A percentile compares a stretch with the other conserved stretches of the same genome.
Conservation (phyloP, 352 stramenopile genomes). For the Phytophthora cryptogea region DNA sequence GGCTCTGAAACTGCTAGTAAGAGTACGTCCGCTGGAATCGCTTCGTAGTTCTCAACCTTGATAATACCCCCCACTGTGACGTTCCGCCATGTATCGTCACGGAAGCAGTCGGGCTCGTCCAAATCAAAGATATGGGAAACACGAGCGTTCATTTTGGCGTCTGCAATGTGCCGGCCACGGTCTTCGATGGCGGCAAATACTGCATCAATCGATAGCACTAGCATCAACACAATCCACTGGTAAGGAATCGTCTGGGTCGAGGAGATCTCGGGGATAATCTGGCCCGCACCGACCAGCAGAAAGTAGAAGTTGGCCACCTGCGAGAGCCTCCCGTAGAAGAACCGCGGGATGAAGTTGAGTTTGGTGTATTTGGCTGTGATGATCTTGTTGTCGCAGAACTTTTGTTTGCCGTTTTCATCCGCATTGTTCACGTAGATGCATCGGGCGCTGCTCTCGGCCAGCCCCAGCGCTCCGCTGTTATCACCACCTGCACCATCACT, state of each 20-base stretch:
- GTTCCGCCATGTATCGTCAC: slow-evolving; percentile 56
- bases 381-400: slow-evolving; percentile 84
- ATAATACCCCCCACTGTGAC: slow-evolving; percentile 83
- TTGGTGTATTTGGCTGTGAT: slow-evolving; percentile 89
- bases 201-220: slow-evolving; percentile 85
- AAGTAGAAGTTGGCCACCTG: slow-evolving; percentile 92
- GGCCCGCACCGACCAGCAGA: slow-evolving; percentile 81
- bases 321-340: slow-evolving; percentile 86
- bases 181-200: slow-evolving; percentile 89
- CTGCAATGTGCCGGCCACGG: slow-evolving; percentile 69
- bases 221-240: slow-evolving; percentile 84
- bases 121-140: slow-evolving; percentile 68
- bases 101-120: slow-evolving; percentile 46
- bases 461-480: slow-evolving; percentile 19
- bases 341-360: slow-evolving; percentile 83
- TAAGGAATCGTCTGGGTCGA: slow-evolving; percentile 86
- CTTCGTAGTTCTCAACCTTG: slow-evolving; percentile 88
- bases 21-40: slow-evolving; percentile 81
- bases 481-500: slow-evolving; percentile 20
- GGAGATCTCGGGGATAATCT: slow-evolving; percentile 87
- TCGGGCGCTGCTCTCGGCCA: slow-evolving; percentile 54
- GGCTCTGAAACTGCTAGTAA: slow-evolving; percentile 76
- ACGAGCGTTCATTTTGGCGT: slow-evolving; percentile 84
- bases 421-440: slow-evolving; percentile 79
- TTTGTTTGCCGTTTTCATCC: slow-evolving; percentile 47